A percentile compares a stretch with the other conserved stretches of the same genome.
Evolutionary conservation across 2,329 filamentous ascomycete species (phyloP).

Genomic region (Emmonsiellopsis sp.): DNA sequence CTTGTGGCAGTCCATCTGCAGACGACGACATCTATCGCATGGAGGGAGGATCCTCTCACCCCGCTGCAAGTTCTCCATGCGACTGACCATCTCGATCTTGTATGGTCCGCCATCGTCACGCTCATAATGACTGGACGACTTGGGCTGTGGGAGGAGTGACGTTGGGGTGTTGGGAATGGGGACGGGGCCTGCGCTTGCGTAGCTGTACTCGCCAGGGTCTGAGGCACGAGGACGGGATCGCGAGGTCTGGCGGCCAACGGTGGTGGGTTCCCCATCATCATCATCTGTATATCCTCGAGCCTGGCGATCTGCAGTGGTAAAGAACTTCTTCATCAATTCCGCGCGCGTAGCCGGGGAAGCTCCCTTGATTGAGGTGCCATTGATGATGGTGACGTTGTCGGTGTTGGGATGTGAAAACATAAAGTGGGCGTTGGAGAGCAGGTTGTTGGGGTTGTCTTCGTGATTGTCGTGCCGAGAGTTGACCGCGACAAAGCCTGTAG

Average conservation of each 20-base stretch:
- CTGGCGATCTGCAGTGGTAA: conserved; percentile 48
- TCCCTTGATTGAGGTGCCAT: conserved; percentile 40
- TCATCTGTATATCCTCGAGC: conserved; percentile 25
- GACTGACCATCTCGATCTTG: conserved; percentile 58
- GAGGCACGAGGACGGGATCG: conserved; percentile 23
- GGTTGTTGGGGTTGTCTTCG: conserved; percentile 26
- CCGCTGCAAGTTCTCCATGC: conserved; percentile 64
- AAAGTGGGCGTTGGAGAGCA: conserved; percentile 25
- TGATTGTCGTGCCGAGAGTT: conserved; percentile 40
- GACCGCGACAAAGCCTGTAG: conserved; percentile 49
- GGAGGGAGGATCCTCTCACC: conserved; percentile 70
- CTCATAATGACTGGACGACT: conserved; percentile 36
- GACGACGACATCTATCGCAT: conserved; percentile 70
- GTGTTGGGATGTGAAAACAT: conserved; percentile 33
- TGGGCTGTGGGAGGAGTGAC: conserved; percentile 40
- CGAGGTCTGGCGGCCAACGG: conserved; percentile 19
- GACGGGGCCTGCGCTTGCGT: conserved; percentile 32
- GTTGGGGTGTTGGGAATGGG: conserved; percentile 47
- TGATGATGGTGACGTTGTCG: conserved; percentile 40
- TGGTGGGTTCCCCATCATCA: conserved; percentile 17
- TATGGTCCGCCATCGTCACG: conserved; percentile 50
- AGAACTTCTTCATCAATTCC: conserved; percentile 55
- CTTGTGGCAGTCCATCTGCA: conserved; percentile 75
- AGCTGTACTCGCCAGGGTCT: conserved; percentile 28
- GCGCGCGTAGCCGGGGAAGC: conserved; percentile 47